A percentile compares a stretch with the other conserved stretches of the same genome.
phyloP scores from a whole-genome alignment of 106 monocot genomes.

The Phalaenopsis aphrodite region DNA sequence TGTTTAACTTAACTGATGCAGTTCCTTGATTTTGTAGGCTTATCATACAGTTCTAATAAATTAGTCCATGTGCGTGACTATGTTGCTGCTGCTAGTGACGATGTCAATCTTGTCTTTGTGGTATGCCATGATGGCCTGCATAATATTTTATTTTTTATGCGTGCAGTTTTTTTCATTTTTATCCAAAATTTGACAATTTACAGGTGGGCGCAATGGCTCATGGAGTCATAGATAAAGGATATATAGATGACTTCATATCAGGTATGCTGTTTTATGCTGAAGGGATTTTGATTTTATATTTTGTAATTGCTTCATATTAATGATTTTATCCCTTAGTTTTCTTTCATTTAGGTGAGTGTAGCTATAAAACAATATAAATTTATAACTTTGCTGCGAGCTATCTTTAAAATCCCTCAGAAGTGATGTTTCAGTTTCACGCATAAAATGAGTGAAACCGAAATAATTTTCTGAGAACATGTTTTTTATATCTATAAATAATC shows the following conservation, averaged over 20 bases:
- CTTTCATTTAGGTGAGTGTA: too few species aligned
- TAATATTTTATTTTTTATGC: not conserved
- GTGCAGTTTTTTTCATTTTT: not conserved
- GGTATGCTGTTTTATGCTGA: conserved; percentile 30
- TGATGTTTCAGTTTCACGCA: too few species aligned
- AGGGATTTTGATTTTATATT: not conserved
- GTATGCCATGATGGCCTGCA: conserved; percentile 27
- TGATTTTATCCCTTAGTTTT: too few species aligned
- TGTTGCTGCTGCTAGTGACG: conserved; percentile 64
- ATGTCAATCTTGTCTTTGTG: conserved; percentile 76
- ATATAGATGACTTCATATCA: conserved; percentile 77
- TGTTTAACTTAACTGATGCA: conserved; percentile 3
- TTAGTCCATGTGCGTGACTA: conserved; percentile 58
- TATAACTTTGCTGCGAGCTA: too few species aligned
- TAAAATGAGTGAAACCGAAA: too few species aligned
- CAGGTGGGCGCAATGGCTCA: conserved; percentile 97
- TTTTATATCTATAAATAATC: too few species aligned
- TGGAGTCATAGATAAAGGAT: conserved; percentile 71
- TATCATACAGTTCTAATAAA: conserved; percentile 84
- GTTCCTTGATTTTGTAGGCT: conserved; percentile 28
- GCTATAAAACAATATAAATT: too few species aligned
- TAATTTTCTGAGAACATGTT: too few species aligned
- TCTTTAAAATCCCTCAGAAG: too few species aligned
- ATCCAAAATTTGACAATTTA: not conserved
- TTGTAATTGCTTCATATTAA: not conserved